phyloP scores from a whole-genome alignment of 2,329 filamentous ascomycete species.

The Pochonia chlamydosporia region DNA sequence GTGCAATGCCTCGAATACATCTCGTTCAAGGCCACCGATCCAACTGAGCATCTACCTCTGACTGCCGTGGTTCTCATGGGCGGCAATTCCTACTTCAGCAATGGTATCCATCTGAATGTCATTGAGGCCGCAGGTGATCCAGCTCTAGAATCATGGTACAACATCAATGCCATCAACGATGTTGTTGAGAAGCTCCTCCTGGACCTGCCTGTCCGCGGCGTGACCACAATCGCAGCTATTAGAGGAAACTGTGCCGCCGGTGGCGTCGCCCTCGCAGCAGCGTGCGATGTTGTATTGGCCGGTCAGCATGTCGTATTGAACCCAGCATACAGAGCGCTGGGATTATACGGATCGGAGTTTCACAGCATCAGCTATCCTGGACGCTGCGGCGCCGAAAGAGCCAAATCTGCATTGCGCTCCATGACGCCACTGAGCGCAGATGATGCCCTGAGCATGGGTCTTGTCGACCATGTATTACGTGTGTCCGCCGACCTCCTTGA shows the following conservation, averaged over 20 bases:
- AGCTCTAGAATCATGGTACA: conserved; percentile 33
- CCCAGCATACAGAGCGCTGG: conserved; percentile 33
- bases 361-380: conserved; percentile 33
- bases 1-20: conserved; percentile 30
- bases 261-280: conserved; percentile 34
- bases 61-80: conserved; percentile 34
- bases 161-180: conserved; percentile 39
- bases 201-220: conserved; percentile 27
- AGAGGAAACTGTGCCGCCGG: conserved; percentile 36
- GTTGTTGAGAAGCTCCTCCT: conserved; percentile 31
- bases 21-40: conserved; percentile 15
- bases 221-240: conserved; percentile 31
- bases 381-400: conserved; percentile 27
- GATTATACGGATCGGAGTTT: conserved; percentile 33
- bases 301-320: conserved; percentile 32
- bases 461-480: conserved; percentile 33
- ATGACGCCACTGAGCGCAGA: conserved; percentile 33
- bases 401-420: conserved; percentile 23
- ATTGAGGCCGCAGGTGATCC: conserved; percentile 33
- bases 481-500: conserved; percentile 25
- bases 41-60: conserved; percentile 16
- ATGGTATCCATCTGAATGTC: conserved; percentile 37
- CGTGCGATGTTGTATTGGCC: conserved; percentile 30
- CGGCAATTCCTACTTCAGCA: conserved; percentile 31
- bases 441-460: conserved; percentile 29